phyloP scores from a whole-genome alignment of 2,329 filamentous ascomycete species.

The Fusarium albosuccineum region DNA sequence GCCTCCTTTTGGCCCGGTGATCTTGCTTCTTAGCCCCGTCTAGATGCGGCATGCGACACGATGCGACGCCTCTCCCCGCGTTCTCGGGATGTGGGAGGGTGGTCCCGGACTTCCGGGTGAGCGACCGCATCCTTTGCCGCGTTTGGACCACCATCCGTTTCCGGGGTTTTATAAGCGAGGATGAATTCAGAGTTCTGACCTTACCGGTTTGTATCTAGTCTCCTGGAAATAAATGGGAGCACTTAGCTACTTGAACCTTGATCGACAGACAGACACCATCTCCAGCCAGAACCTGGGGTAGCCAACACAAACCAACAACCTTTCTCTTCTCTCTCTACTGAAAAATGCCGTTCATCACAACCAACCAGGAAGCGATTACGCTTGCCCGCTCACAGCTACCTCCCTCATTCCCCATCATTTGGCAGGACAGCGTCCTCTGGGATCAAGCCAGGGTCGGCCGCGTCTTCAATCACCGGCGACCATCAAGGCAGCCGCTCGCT shows the following conservation, averaged over 20 bases:
- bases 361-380: conserved; percentile 10
- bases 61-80: neutral
- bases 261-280: neutral
- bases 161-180: neutral
- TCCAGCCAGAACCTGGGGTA: neutral
- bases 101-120: conserved; percentile 1
- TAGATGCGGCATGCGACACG: neutral
- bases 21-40: neutral
- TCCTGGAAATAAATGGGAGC: neutral
- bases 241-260: neutral
- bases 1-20: neutral
- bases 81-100: conserved; percentile 5
- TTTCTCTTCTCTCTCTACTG: neutral
- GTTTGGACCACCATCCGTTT: neutral
- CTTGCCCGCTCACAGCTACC: conserved; percentile 18
- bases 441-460: conserved; percentile 50
- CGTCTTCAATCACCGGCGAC: conserved; percentile 60
- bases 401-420: conserved; percentile 41
- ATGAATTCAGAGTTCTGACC: neutral
- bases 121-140: neutral
- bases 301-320: neutral
- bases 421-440: conserved; percentile 40
- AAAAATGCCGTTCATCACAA: conserved; percentile 6
- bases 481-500: conserved; percentile 54
- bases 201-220: neutral